Base-by-base conservation (phyloP, 169 alveolate genomes). In the Eimeria zaria region DNA sequence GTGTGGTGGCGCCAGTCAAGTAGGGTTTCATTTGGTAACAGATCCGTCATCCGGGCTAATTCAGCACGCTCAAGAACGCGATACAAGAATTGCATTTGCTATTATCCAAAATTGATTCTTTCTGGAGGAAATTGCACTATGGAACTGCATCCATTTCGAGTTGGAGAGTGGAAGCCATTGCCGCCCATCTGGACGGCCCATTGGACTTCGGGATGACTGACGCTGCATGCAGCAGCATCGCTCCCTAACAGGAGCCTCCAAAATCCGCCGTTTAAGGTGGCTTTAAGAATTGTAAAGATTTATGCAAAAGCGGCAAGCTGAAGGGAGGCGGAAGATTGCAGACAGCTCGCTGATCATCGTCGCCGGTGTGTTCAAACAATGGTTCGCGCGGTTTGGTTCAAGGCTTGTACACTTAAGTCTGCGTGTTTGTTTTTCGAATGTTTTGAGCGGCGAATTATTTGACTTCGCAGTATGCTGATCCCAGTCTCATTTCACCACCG, bases 161-260 rank as follows among this genome's bases (percentile, higher is more conserved):
- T 36, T 39, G 69, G 69, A 80, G 64, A 80, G 12, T 24, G 89
- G 89, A 24, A 80, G 90, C 71, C n/a, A 20, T 51, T 51, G 51
- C 74, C 46, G 90, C 46, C 41, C 33, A 8, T 48, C 53, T 55
- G 51, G 20, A 22, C n/a, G 73, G 53, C 71, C 53, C 90, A 30
- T 51, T 24, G 69, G 73, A 18, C 27, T 81, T 18, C 74, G 44
- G 51, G 62, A 51, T 51, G 90, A 48, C 24, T n/a, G 30, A 36
- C 90, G 41, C 74, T 81, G 90, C 90, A 81, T 53, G 90, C 74
- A n/a, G 87, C 27, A 76, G 24, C 41, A 44, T 24, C 39, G 87
- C 6, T 41, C 22, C 39, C 87, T n/a, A 41, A 76, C 36, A n/a
- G 22, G 9, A 20, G 87, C 62, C 24, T 76, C 62, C 44, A 18